Conservation (phyloP, 345 rosid species). For the Populus davidiana region DNA sequence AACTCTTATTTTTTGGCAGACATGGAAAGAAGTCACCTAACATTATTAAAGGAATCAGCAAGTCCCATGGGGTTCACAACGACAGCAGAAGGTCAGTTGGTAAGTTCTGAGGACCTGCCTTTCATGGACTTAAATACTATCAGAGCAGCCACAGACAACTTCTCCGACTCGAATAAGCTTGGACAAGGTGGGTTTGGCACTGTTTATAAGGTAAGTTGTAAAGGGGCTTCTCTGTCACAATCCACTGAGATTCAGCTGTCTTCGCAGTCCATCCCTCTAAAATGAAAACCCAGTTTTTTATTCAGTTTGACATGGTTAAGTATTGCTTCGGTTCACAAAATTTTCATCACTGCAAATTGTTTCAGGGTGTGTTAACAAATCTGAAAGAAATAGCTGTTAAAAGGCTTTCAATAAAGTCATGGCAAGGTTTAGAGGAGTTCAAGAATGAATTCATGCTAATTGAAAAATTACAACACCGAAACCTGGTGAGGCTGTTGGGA, state of each 20-base stretch:
- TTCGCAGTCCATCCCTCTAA: not conserved
- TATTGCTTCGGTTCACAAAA: not conserved
- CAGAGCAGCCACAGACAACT: slow-evolving; percentile 8
- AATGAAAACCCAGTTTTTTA: no score
- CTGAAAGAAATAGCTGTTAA: slow-evolving; percentile 19
- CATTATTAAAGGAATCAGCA: slow-evolving; percentile 20
- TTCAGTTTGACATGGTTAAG: not conserved
- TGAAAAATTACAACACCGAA: slow-evolving; percentile 18
- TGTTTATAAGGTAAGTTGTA: not conserved
- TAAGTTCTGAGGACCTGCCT: slow-evolving; percentile 24
- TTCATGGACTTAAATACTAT: slow-evolving; percentile 1
- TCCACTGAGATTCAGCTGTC: not conserved
- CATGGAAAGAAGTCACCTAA: slow-evolving; percentile 17
- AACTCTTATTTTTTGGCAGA: slow-evolving; percentile 11
- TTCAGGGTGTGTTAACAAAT: slow-evolving; percentile 11
- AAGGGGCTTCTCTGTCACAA: not conserved
- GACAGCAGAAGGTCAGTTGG: slow-evolving; percentile 21
- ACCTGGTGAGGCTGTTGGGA: slow-evolving; percentile 18
- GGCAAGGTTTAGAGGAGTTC: slow-evolving; percentile 20
- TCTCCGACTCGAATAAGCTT: slow-evolving; percentile 16
- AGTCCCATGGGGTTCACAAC: slow-evolving; percentile 17
- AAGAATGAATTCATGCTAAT: slow-evolving; percentile 15
- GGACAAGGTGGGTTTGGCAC: slow-evolving; percentile 20
- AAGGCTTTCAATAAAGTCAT: slow-evolving; percentile 8
- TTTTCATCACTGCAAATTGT: no score